phyloP scores from a whole-genome alignment of 2,329 filamentous ascomycete species.

The Aspergillus candidus region DNA sequence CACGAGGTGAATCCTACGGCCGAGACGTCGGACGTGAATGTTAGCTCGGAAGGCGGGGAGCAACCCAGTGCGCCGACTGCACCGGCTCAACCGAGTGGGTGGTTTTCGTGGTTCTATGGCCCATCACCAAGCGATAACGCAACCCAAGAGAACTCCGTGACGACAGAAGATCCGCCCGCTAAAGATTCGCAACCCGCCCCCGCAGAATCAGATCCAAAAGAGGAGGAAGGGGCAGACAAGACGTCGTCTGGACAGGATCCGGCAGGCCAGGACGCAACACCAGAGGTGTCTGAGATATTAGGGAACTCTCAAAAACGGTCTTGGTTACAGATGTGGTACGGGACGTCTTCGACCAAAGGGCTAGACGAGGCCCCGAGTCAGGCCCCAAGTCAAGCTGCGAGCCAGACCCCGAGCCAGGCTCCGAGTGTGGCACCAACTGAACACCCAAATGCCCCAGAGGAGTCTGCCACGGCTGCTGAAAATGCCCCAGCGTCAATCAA shows the following conservation, averaged over 20 bases:
- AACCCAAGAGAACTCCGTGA: neutral
- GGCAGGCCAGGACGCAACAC: slow-evolving; percentile 9
- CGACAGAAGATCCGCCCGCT: slow-evolving; percentile 7
- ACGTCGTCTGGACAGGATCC: slow-evolving; percentile 5
- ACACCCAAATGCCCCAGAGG: slow-evolving; percentile 14
- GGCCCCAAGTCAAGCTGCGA: neutral
- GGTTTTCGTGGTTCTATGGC: slow-evolving; percentile 36
- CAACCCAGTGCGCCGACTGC: slow-evolving; percentile 6
- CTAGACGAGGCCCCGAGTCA: slow-evolving; percentile 18
- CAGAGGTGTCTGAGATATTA: slow-evolving; percentile 8
- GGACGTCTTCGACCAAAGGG: slow-evolving; percentile 21
- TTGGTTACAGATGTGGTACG: slow-evolving; percentile 43
- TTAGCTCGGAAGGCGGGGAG: slow-evolving; percentile 5
- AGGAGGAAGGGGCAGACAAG: slow-evolving; percentile 3
- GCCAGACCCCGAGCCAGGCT: too few species aligned
- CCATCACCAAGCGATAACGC: slow-evolving; percentile 12
- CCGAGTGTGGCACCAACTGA: slow-evolving; percentile 5
- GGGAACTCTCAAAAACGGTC: slow-evolving; percentile 32
- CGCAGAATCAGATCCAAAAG: slow-evolving; percentile 10
- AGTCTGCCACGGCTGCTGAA: slow-evolving; percentile 15
- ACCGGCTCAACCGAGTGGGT: slow-evolving; percentile 22
- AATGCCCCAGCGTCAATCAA: slow-evolving; percentile 5
- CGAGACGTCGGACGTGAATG: slow-evolving; percentile 11
- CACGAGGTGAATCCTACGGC: slow-evolving; percentile 12
- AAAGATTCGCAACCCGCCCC: slow-evolving; percentile 8